Conservation (phyloP, 805 yeast genomes). For the Candida namnaoensis region DNA sequence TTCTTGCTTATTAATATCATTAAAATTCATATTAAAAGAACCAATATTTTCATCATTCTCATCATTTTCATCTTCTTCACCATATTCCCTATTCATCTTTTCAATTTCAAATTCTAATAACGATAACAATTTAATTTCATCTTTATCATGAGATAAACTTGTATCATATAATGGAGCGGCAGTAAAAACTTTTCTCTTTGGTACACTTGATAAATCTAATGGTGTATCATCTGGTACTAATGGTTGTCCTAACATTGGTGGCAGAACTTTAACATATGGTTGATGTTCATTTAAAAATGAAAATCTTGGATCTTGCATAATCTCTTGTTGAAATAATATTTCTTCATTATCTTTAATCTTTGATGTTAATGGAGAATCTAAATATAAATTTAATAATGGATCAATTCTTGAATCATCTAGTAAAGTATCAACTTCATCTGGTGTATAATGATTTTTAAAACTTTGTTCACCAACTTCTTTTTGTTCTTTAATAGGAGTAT, state of each 20-base stretch:
- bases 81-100: neutral
- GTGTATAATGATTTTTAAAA: too few relatives aligned
- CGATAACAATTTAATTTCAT: constrained; percentile 12
- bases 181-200: neutral
- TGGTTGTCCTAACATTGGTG: constrained; percentile 10
- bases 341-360: neutral
- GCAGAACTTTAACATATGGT: constrained; percentile 10
- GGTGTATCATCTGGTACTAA: constrained; percentile 11
- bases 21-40: constrained; percentile 1
- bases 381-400: constrained; percentile 1
- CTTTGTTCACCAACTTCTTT: too few relatives aligned
- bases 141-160: constrained; percentile 1
- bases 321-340: neutral
- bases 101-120: constrained; percentile 14
- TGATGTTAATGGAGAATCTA: constrained; percentile 6
- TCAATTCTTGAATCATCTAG: constrained; percentile 8
- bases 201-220: constrained; percentile 14
- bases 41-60: constrained; percentile 2
- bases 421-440: constrained; percentile 16
- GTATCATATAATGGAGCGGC: neutral
- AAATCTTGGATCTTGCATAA: constrained; percentile 2
- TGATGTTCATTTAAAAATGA: constrained; percentile 10
- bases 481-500: too few relatives aligned
- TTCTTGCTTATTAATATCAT: neutral
- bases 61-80: constrained; percentile 2